Base-by-base conservation (phyloP, 495 filamentous ascomycete genomes). In the Sporormia fimetaria region DNA sequence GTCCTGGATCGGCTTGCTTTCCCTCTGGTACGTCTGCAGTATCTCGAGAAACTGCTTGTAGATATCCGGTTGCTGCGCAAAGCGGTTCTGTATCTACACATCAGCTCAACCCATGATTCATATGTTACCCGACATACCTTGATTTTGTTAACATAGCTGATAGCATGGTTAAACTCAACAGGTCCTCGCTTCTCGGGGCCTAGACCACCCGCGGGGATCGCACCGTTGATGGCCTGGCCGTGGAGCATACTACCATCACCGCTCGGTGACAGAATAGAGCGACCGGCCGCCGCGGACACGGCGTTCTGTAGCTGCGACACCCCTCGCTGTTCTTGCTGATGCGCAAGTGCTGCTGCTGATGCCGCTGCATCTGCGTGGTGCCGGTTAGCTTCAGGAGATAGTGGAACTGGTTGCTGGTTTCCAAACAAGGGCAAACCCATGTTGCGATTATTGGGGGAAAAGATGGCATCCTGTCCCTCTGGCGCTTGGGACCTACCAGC, bases 41-140 rank as follows among this genome's bases (percentile, higher is more conserved):
- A 99, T 99, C 58, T 99, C 92, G 6, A 99, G 73, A 57, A 99
- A 99, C 54, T 96, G 86, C 55, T 99, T 99, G 67, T 99, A 99
- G 39, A 96, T 96, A 55, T 99, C 92, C 6, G 92, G 92, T 44
- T 90, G 83, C 49, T 80, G 75, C 31, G 90, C 75, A 59, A 95
- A 99, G 27, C 92, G 90, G 57, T 95, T 99, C 90, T 65, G 32
- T n/a, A n/a, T n/a, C n/a, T n/a, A n/a, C n/a, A n/a, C n/a, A n/a
- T n/a, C n/a, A n/a, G n/a, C n/a, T n/a, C n/a, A n/a, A n/a, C n/a
- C n/a, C n/a, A n/a, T n/a, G n/a, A n/a, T n/a, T n/a, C n/a, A n/a
- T n/a, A n/a, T n/a, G n/a, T n/a, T 8, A 38, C 7, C 27, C 30
- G 35, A 43, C 67, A 55, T 60, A 92, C 87, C 78, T 99, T 99